Conservation (phyloP, 2,329 filamentous ascomycete genomes). For the Diplodia intermedia region DNA sequence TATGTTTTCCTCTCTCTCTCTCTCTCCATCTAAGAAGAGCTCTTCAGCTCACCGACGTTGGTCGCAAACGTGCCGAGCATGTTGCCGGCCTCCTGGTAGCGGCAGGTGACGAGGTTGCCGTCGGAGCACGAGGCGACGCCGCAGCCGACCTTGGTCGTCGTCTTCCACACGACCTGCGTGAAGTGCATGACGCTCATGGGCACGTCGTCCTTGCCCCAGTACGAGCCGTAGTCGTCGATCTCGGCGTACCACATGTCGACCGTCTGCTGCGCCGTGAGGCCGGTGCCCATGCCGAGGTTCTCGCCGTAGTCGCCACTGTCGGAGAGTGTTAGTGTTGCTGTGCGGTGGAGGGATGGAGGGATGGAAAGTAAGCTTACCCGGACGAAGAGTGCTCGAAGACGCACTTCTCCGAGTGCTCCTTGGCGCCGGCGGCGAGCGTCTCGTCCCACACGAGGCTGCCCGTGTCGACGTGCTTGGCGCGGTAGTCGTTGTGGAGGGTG, state of each 20-base stretch:
- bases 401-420: constrained; percentile 76
- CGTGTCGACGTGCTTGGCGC: constrained; percentile 77
- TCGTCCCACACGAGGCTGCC: constrained; percentile 70
- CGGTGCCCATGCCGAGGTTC: constrained; percentile 80
- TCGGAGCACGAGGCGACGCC: constrained; percentile 42
- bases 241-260: constrained; percentile 92
- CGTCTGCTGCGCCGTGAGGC: constrained; percentile 73
- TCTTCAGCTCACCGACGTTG: constrained; percentile 13
- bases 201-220: constrained; percentile 64
- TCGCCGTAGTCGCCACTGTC: constrained; percentile 73
- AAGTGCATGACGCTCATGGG: constrained; percentile 41
- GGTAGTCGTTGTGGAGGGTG: constrained; percentile 74
- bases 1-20: neutral
- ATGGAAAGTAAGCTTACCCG: constrained; percentile 49
- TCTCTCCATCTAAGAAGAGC: neutral
- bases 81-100: constrained; percentile 71
- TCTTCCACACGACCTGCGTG: constrained; percentile 49
- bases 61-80: constrained; percentile 2
- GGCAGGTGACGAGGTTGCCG: constrained; percentile 74
- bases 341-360: neutral
- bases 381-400: constrained; percentile 68
- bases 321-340: too few relatives aligned
- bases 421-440: constrained; percentile 61
- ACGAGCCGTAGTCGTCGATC: constrained; percentile 61
- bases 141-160: constrained; percentile 46